Conservation (phyloP, 2,329 filamentous ascomycete genomes). For the Thermothelomyces thermophilus region DNA sequence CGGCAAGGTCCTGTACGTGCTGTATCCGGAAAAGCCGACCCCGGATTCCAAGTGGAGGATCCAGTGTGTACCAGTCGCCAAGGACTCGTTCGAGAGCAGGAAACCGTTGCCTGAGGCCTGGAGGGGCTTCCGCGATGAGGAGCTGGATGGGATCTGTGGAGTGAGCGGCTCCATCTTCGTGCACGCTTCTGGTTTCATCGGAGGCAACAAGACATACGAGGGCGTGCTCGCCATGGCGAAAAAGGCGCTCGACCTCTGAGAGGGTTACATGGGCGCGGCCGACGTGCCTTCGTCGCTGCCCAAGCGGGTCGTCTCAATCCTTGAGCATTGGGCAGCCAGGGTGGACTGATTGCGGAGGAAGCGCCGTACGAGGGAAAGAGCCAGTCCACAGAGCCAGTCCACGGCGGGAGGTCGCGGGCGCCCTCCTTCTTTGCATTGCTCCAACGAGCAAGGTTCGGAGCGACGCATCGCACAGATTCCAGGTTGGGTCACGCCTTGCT, state of each 20-base stretch:
- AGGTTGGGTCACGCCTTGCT: neutral
- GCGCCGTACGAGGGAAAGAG: too few species aligned
- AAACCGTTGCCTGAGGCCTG: constrained; percentile 87
- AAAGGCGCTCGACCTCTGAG: constrained; percentile 53
- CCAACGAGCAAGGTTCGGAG: neutral
- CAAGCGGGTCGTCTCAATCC: constrained; percentile 5
- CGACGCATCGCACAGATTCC: neutral
- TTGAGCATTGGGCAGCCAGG: constrained; percentile 1
- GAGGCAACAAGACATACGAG: constrained; percentile 86
- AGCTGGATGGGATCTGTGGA: constrained; percentile 66
- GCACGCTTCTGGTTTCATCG: constrained; percentile 92
- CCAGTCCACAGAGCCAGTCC: too few species aligned
- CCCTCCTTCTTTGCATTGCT: too few species aligned
- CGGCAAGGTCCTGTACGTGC: constrained; percentile 70
- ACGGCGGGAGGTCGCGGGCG: too few species aligned
- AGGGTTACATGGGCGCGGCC: neutral
- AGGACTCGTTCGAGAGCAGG: constrained; percentile 84
- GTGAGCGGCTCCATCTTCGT: constrained; percentile 80
- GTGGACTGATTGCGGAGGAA: neutral
- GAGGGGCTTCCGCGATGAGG: constrained; percentile 83
- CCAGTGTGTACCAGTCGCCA: constrained; percentile 78
- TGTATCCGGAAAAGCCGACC: constrained; percentile 78
- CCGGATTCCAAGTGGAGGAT: constrained; percentile 85
- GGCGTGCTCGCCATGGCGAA: constrained; percentile 80
- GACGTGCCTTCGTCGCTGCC: constrained; percentile 5